A percentile compares a stretch with the other conserved stretches of the same genome.
These are phyloP conservation scores for Apiotrichum laibachii DNA, from an alignment of 1,284 basidiomycete genomes.

Conservation along the genomic window DNA sequence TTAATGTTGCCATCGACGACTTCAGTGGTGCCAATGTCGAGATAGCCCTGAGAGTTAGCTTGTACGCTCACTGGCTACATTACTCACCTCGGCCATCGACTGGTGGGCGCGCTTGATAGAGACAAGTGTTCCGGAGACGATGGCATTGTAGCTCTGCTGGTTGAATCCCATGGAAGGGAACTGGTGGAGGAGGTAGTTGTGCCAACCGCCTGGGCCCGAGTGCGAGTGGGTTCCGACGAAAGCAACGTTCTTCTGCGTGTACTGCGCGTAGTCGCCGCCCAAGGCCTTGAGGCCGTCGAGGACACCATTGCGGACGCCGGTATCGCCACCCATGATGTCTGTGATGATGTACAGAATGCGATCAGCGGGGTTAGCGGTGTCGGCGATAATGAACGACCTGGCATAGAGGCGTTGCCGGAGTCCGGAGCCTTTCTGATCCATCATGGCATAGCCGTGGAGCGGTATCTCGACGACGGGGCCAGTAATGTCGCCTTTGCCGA, in stretches of 20 bases:
- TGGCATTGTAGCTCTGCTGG: slow-evolving; percentile 13
- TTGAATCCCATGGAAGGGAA: slow-evolving; percentile 12
- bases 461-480: slow-evolving; percentile 18
- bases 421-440: slow-evolving; percentile 13
- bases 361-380: background rate
- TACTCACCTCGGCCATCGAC: background rate
- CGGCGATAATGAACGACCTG: slow-evolving; percentile 16
- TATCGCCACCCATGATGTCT: slow-evolving; percentile 11
- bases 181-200: slow-evolving; percentile 19
- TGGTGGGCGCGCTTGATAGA: slow-evolving; percentile 13
- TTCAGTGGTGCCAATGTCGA: slow-evolving; percentile 11
- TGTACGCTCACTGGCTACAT: no score
- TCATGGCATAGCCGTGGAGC: slow-evolving; percentile 13
- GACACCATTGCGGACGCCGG: slow-evolving; percentile 13
- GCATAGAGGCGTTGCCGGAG: slow-evolving; percentile 16
- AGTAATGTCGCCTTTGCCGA: slow-evolving; percentile 18
- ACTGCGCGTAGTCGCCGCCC: slow-evolving; percentile 4
- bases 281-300: slow-evolving; percentile 8
- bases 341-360: slow-evolving; percentile 14
- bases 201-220: slow-evolving; percentile 16
- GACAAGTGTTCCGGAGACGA: slow-evolving; percentile 9
- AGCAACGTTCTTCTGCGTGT: slow-evolving; percentile 9
- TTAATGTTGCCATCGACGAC: slow-evolving; percentile 20
- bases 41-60: background rate
- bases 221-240: slow-evolving; percentile 15